Conservation (phyloP, 495 filamentous ascomycete genomes). For the Peziza echinospora region DNA sequence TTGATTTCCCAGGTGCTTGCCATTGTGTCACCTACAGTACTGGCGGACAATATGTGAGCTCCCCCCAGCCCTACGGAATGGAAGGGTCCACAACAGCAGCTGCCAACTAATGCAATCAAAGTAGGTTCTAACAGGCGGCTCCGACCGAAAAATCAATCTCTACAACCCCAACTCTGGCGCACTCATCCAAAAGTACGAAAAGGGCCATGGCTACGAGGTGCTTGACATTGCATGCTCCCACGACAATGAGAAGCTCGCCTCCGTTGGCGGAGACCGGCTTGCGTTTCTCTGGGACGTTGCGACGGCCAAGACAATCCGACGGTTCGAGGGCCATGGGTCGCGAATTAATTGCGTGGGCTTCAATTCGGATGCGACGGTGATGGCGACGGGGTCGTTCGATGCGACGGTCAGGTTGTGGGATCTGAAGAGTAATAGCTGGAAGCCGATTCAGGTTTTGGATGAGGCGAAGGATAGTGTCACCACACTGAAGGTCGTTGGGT, state of each 20-base stretch:
- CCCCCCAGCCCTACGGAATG: too few species aligned
- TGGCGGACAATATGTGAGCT: slow-evolving; percentile 39
- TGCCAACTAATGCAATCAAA: neutral
- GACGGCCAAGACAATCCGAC: slow-evolving; percentile 45
- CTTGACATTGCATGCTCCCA: slow-evolving; percentile 52
- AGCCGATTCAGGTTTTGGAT: slow-evolving; percentile 53
- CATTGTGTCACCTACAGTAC: slow-evolving; percentile 53
- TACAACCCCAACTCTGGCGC: slow-evolving; percentile 4
- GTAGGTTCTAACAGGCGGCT: neutral
- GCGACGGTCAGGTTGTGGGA: slow-evolving; percentile 79
- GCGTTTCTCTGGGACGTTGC: slow-evolving; percentile 90
- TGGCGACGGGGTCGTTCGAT: slow-evolving; percentile 61
- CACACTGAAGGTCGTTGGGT: slow-evolving; percentile 31
- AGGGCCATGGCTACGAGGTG: slow-evolving; percentile 61
- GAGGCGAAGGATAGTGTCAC: slow-evolving; percentile 64
- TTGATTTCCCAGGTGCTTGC: slow-evolving; percentile 35
- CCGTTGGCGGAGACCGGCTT: slow-evolving; percentile 64
- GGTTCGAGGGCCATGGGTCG: slow-evolving; percentile 52
- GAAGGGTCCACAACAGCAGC: neutral
- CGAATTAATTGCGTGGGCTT: slow-evolving; percentile 60
- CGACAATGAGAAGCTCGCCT: slow-evolving; percentile 63
- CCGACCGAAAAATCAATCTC: slow-evolving; percentile 3
- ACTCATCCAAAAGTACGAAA: neutral
- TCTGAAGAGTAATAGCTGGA: slow-evolving; percentile 33
- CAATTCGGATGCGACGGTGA: slow-evolving; percentile 41